These are phyloP conservation scores for Phytophthora pinifolia DNA, from an alignment of 352 stramenopile species.

Conservation along the genomic window DNA sequence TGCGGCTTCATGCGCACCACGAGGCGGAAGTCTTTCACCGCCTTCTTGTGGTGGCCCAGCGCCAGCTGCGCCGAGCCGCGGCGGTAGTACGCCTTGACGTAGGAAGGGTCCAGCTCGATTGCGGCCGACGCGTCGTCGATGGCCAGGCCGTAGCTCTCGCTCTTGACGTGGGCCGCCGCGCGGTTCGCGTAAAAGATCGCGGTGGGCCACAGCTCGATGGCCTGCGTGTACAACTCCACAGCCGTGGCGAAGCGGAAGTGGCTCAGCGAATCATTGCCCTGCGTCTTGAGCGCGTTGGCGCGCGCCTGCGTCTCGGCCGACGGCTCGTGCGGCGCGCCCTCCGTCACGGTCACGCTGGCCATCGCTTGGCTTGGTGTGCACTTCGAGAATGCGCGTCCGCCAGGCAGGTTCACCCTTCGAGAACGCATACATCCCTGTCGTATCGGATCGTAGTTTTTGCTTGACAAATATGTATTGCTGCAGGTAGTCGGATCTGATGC, in stretches of 20 bases:
- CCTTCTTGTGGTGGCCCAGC: slow-evolving; percentile 96
- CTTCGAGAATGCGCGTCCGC: not conserved
- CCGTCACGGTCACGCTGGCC: slow-evolving; percentile 45
- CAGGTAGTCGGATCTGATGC: slow-evolving; percentile 1
- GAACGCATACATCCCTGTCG: no score
- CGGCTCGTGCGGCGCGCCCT: slow-evolving; percentile 52
- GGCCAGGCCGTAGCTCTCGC: slow-evolving; percentile 98
- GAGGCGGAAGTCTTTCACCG: slow-evolving; percentile 97
- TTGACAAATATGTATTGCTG: no score
- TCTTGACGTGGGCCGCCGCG: slow-evolving; percentile 97
- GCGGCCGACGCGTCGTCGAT: slow-evolving; percentile 96
- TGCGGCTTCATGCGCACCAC: slow-evolving; percentile 96
- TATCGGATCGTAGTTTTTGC: no score
- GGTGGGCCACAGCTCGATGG: slow-evolving; percentile 86
- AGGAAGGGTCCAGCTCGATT: slow-evolving; percentile 93
- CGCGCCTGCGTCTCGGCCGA: slow-evolving; percentile 61
- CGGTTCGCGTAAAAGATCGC: slow-evolving; percentile 95
- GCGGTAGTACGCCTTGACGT: slow-evolving; percentile 99
- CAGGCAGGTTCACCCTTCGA: no score
- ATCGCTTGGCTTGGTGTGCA: slow-evolving; percentile 25
- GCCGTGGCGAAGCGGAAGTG: slow-evolving; percentile 84
- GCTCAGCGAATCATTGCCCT: slow-evolving; percentile 84
- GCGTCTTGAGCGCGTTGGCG: slow-evolving; percentile 78
- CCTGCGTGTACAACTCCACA: slow-evolving; percentile 88
- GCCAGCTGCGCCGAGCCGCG: slow-evolving; percentile 96